A percentile compares a stretch with the other conserved stretches of the same genome.
These are phyloP conservation scores for Tulasnella sp. DNA, from an alignment of 768 basidiomycete genomes.

Conservation along the genomic window DNA sequence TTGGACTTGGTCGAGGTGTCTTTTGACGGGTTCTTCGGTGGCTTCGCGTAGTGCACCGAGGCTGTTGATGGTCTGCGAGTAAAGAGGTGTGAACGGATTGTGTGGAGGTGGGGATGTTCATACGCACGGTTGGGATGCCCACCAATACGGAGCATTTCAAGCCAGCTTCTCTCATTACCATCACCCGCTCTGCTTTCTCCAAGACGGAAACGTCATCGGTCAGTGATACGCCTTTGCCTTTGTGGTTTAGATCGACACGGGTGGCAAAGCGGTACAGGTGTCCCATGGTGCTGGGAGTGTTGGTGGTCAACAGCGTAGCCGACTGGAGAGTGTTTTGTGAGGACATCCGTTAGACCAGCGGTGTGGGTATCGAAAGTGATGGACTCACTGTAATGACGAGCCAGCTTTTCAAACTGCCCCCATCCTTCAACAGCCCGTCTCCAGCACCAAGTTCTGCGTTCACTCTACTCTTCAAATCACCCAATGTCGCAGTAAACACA, in stretches of 20 bases:
- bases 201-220: slow-evolving; percentile 34
- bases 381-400: slow-evolving; percentile 1
- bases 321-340: slow-evolving; percentile 36
- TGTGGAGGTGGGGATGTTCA: slow-evolving; percentile 14
- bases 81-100: background rate
- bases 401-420: slow-evolving; percentile 19
- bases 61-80: slow-evolving; percentile 60
- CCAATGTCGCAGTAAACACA: slow-evolving; percentile 49
- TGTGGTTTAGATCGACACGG: slow-evolving; percentile 22
- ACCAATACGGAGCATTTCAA: slow-evolving; percentile 84
- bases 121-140: slow-evolving; percentile 60
- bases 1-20: slow-evolving; percentile 16
- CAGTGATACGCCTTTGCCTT: slow-evolving; percentile 19
- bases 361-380: background rate
- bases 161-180: slow-evolving; percentile 79
- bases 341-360: slow-evolving; percentile 11
- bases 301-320: slow-evolving; percentile 69
- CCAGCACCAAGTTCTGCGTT: slow-evolving; percentile 33
- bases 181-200: slow-evolving; percentile 57
- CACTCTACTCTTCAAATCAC: slow-evolving; percentile 56
- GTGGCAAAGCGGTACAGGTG: slow-evolving; percentile 72
- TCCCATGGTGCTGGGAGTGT: slow-evolving; percentile 66
- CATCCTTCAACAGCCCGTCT: slow-evolving; percentile 18
- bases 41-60: slow-evolving; percentile 64
- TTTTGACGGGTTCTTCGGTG: slow-evolving; percentile 71